Evolutionary conservation across 768 basidiomycete genomes (phyloP), one percentile per base, ranked within the genome.

Genomic region (Calocybe indica): DNA sequence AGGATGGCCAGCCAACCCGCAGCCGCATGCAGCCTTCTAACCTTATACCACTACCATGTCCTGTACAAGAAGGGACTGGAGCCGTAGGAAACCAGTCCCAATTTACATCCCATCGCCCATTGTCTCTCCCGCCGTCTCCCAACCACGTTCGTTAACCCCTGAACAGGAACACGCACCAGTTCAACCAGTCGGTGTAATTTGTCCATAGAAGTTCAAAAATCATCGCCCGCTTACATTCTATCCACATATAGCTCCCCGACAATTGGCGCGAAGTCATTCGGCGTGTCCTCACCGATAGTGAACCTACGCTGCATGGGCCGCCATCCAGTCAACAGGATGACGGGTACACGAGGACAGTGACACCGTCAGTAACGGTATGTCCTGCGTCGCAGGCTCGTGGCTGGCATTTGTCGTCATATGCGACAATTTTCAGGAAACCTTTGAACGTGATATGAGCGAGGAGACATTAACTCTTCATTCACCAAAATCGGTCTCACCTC

Each of bases 11-110:
- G 22, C 22, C 22, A 22, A 22, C 1, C 22, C 22, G 22, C 22
- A 22, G 22, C 4, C 22, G 22, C 22, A 22, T 22, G 22, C 22
- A 22, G 22, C 22, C 22, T 22, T 22, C 22, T 22, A 22, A 22
- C 22, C 22, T 22, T 22, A 22, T 22, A 22, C 22, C 4, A 22
- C 22, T 4, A 22, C 22, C 22, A 22, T 22, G 22, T 22, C 22
- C 22, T 22, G 4, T 22, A 22, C 22, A 22, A 22, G 22, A 22
- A 22, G 67, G 40, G 62, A 63, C 56, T 78, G 78, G 76, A 83
- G 79, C 61, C 81, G 83, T 61, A 73, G 85, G 45, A 88, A 88
- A 60, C 85, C 85, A 31, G 83, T 78, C 36, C 85, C 85, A 3
- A 64, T 65, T 45, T 85, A 79, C 63, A 70, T 83, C 38, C 84